Evolutionary conservation across 1,284 basidiomycete genomes (phyloP).

Genomic region (Boletus mariae): DNA sequence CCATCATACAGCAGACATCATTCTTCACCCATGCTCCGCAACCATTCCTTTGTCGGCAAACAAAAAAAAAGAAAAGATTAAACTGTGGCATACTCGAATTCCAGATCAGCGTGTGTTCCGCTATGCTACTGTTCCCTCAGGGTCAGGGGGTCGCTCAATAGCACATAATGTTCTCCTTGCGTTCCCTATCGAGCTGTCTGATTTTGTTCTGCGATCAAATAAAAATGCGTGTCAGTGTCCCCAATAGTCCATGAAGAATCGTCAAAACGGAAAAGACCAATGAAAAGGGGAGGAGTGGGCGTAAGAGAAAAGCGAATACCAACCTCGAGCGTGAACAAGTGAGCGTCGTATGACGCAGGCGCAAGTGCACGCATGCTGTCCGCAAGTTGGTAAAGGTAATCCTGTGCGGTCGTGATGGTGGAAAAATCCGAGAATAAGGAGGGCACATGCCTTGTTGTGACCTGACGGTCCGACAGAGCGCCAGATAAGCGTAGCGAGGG

Average conservation of each 20-base stretch:
- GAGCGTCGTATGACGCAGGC: constrained; percentile 70
- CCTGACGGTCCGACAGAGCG: constrained; percentile 75
- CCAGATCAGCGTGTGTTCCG: too few species aligned
- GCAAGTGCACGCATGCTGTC: constrained; percentile 64
- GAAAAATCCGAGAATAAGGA: too few species aligned
- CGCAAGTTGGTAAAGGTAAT: constrained; percentile 75
- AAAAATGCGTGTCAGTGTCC: background rate
- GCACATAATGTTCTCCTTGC: constrained; percentile 11
- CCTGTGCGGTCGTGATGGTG: constrained; percentile 38
- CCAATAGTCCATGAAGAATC: too few species aligned
- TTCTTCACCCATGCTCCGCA: too few species aligned
- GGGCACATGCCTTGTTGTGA: constrained; percentile 59
- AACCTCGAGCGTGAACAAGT: constrained; percentile 74
- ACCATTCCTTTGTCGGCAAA: too few species aligned
- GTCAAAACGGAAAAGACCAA: background rate
- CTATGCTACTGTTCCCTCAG: background rate
- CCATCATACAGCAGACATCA: too few species aligned
- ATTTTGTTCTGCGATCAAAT: constrained; percentile 10
- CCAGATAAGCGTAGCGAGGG: constrained; percentile 67
- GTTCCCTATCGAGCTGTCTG: constrained; percentile 15
- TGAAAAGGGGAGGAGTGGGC: background rate
- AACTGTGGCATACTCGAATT: too few species aligned
- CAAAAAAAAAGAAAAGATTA: too few species aligned
- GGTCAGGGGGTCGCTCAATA: constrained; percentile 2
- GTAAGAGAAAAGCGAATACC: background rate